phyloP scores from a whole-genome alignment of 352 stramenopile genomes.

The Saprolegnia diclina region DNA sequence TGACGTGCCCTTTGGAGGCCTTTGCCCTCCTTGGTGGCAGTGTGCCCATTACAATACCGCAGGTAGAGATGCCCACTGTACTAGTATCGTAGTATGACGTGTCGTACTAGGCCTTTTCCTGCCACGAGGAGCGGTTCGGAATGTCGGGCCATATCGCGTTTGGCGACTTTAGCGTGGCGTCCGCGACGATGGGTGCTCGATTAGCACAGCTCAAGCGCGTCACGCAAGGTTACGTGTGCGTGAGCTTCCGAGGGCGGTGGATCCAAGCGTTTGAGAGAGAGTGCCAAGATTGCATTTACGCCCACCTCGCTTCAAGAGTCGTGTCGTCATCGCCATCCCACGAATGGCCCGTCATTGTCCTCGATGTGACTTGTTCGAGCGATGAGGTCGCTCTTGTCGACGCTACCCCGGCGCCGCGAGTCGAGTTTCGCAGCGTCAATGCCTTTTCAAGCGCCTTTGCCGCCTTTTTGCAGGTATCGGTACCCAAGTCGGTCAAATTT shows the following conservation, averaged over 20 bases:
- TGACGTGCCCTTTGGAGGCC: constrained; percentile 15
- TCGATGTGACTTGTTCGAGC: constrained; percentile 44
- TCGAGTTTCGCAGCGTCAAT: constrained; percentile 40
- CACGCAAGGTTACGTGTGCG: not conserved
- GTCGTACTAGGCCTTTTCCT: not conserved
- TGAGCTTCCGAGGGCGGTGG: constrained; percentile 10
- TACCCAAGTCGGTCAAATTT: not conserved
- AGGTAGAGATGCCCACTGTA: constrained; percentile 28
- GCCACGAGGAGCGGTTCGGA: not conserved
- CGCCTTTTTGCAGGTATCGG: constrained; percentile 43
- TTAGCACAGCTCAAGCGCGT: constrained; percentile 6
- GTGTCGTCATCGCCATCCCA: not conserved
- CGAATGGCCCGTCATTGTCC: constrained; percentile 60
- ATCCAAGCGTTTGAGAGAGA: constrained; percentile 4
- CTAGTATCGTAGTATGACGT: constrained; percentile 17
- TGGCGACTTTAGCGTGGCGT: not conserved
- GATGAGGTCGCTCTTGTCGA: constrained; percentile 37
- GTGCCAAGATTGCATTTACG: constrained; percentile 36
- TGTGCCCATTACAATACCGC: constrained; percentile 4
- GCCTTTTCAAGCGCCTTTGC: constrained; percentile 36
- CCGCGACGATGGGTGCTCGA: not conserved
- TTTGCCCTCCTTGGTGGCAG: constrained; percentile 28
- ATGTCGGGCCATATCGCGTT: not conserved
- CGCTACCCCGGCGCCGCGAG: constrained; percentile 9
- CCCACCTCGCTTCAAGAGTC: constrained; percentile 31